Evolutionary conservation across 2,329 filamentous ascomycete species (phyloP).

Genomic region (Esteya vermicola): DNA sequence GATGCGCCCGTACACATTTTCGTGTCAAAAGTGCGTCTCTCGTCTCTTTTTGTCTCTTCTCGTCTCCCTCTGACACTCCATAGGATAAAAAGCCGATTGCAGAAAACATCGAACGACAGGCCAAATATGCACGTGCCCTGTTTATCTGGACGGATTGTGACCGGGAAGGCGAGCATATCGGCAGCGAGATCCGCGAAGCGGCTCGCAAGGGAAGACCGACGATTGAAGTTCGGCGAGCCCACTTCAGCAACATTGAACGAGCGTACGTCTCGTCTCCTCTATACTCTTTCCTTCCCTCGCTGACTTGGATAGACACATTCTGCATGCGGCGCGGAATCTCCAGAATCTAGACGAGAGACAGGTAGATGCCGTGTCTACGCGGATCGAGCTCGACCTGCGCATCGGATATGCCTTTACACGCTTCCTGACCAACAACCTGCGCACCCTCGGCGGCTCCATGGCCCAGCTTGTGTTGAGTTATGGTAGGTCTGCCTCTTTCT

Average conservation of each 20-base stretch:
- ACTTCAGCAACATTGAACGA: constrained; percentile 91
- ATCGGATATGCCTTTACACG: constrained; percentile 90
- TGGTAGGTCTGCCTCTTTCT: constrained; percentile 32
- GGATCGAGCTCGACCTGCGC: constrained; percentile 84
- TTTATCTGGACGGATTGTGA: constrained; percentile 99
- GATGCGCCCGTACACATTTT: constrained; percentile 59
- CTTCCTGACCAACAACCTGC: constrained; percentile 68
- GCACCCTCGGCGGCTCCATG: constrained; percentile 53
- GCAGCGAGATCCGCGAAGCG: constrained; percentile 73
- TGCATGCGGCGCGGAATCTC: constrained; percentile 67
- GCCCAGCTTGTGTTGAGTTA: constrained; percentile 62
- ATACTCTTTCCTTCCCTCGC: background rate
- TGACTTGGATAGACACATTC: constrained; percentile 52
- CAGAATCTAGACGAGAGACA: constrained; percentile 71
- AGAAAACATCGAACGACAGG: constrained; percentile 70
- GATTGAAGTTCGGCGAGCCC: constrained; percentile 72
- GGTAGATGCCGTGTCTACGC: constrained; percentile 72
- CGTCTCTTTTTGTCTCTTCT: background rate
- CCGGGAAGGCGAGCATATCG: constrained; percentile 93
- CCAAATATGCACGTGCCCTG: constrained; percentile 55
- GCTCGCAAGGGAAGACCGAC: constrained; percentile 58
- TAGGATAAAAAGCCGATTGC: constrained; percentile 71
- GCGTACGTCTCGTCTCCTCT: constrained; percentile 32
- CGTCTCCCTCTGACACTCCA: background rate
- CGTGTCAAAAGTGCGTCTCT: constrained; percentile 43